A percentile compares a stretch with the other conserved stretches of the same genome.
Conservation (phyloP, 306 rosid species). For the Quercus robur region DNA sequence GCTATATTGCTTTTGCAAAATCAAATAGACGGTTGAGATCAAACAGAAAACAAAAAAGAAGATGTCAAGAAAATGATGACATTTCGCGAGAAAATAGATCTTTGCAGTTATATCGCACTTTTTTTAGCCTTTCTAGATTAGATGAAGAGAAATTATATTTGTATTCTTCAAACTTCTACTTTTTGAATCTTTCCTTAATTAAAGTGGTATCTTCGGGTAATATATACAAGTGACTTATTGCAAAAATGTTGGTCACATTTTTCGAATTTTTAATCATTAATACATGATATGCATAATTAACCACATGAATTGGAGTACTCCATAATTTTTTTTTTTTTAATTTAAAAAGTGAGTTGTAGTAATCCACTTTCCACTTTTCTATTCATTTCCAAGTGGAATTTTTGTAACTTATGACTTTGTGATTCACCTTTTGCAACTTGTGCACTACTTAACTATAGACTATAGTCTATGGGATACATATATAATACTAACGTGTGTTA, state of each 20-base stretch:
- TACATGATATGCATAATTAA: background rate
- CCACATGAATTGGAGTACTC: background rate
- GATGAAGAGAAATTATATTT: too few species aligned
- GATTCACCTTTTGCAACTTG: background rate
- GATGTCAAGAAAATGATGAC: slow-evolving; percentile 32
- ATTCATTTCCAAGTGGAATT: background rate
- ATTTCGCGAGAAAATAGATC: background rate
- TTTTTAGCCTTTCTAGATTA: background rate
- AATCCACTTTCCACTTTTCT: background rate
- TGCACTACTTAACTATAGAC: background rate
- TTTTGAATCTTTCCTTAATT: background rate
- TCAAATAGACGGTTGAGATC: background rate
- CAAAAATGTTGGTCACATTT: too few species aligned
- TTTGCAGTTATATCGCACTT: too few species aligned
- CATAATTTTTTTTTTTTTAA: background rate
- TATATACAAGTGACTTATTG: too few species aligned
- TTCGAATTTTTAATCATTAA: background rate
- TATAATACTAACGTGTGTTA: too few species aligned
- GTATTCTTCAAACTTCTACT: too few species aligned
- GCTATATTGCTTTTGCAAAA: background rate
- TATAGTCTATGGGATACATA: too few species aligned
- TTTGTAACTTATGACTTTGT: background rate
- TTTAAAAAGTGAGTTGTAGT: background rate
- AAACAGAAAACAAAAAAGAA: background rate
- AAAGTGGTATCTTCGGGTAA: background rate